Evolutionary conservation across 257 asterid species (phyloP).

Genomic region (Voacanga thouarsii): DNA sequence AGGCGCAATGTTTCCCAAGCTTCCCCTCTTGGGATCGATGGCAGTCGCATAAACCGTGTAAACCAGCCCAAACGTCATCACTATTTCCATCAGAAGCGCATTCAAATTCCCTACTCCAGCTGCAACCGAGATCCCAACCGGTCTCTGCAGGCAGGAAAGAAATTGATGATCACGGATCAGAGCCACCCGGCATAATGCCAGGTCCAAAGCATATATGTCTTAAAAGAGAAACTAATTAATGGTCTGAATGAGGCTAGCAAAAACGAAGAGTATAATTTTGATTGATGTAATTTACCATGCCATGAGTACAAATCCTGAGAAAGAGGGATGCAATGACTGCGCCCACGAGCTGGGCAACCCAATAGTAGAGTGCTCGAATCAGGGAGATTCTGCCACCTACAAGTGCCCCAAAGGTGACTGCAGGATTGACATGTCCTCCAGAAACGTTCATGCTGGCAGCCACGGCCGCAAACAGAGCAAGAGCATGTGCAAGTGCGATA

Average conservation of each 20-base stretch:
- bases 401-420: constrained; percentile 86
- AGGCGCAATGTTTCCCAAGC: constrained; percentile 75
- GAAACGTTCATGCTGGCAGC: constrained; percentile 85
- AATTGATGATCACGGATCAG: background rate
- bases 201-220: background rate
- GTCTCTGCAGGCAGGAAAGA: constrained; percentile 51
- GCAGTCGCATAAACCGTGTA: constrained; percentile 80
- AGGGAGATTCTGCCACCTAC: constrained; percentile 81
- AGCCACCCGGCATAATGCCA: background rate
- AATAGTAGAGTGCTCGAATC: constrained; percentile 73
- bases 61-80: constrained; percentile 73
- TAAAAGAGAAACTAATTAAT: background rate
- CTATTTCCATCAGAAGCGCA: constrained; percentile 75
- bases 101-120: constrained; percentile 57
- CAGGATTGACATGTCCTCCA: constrained; percentile 92
- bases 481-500: constrained; percentile 71
- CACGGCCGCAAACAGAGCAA: constrained; percentile 74
- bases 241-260: background rate
- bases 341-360: constrained; percentile 94
- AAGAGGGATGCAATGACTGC: constrained; percentile 69
- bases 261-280: no score
- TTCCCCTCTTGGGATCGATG: constrained; percentile 74
- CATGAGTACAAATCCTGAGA: constrained; percentile 60
- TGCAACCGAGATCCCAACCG: constrained; percentile 69
- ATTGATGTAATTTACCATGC: constrained; percentile 34